Base-by-base conservation (phyloP, 371 early-diverging fungal genomes). In the Conidiobolus incongruus region DNA sequence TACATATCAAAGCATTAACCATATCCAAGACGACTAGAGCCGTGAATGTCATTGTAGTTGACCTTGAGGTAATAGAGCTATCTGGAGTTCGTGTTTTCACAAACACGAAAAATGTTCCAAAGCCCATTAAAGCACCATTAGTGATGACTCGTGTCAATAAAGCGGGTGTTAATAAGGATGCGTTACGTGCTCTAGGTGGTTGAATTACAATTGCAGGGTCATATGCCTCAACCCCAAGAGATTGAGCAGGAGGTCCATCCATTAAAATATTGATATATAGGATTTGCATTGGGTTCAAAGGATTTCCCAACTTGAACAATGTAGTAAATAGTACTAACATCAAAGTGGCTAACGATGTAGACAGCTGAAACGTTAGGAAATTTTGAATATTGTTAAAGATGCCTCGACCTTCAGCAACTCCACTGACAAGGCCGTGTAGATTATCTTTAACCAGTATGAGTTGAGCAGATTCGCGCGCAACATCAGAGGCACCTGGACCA, bases 271-370 rank as follows among this genome's bases (percentile, higher is more conserved):
- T 85, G 46, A 94, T 92, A 91, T 90, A 94, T 38, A 94, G 63
- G 53, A 94, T 90, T 51, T 92, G 93, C 92, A 92, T 94, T 10
- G 95, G 81, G 51, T 94, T 94, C 47, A 94, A 60, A 22, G 95
- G 95, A 46, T 86, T 84, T n/a, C 70, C 64, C 17, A 84, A 55
- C 16, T 87, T 88, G 50, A 88, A 71, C 19, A 88, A 49, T 1
- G 90, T 91, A 13, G 88, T 65, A 19, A 86, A 51, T 13, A 89
- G 85, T 51, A 91, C 84, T 50, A 93, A 52, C 0, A 81, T 66
- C 43, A 93, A 61, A 1, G 89, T 85, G 21, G 86, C 73, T 7
- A 81, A 60, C 55, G 77, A 76, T 1, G 89, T 89, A 50, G 77
- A 77, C 38, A 89, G 62, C 51, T 89, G 86, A 59, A 86, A 89